Percentiles rank a stretch among this genome's conserved stretches.
Evolutionary conservation across 441 rosid species (phyloP).

Genomic region (Erysimum pusillum): DNA sequence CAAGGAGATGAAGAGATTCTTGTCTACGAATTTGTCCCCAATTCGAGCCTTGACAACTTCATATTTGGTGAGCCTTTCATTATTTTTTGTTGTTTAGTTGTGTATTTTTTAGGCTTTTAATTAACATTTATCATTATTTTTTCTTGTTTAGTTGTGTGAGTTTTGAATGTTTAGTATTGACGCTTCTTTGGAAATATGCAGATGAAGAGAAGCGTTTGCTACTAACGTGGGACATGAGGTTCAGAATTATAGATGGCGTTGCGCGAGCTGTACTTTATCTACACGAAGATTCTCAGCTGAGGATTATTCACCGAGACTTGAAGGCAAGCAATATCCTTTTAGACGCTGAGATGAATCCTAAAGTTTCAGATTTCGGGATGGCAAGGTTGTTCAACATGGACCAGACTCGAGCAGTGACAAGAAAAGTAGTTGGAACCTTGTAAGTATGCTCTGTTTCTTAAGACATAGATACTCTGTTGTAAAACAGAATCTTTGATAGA

Average conservation of each 20-base stretch:
- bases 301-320: slow-evolving; percentile 43
- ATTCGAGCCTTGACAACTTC: slow-evolving; percentile 57
- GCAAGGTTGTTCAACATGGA: slow-evolving; percentile 47
- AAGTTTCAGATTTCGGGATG: slow-evolving; percentile 50
- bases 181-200: not conserved
- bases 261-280: slow-evolving; percentile 45
- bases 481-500: too few relatives aligned
- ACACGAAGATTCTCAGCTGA: slow-evolving; percentile 46
- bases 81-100: too few relatives aligned
- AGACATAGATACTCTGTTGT: not conserved
- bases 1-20: slow-evolving; percentile 57
- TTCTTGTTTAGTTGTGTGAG: not conserved
- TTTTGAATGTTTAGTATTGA: not conserved
- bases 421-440: slow-evolving; percentile 48
- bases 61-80: slow-evolving; percentile 51
- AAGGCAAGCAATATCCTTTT: slow-evolving; percentile 48
- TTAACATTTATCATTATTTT: too few relatives aligned
- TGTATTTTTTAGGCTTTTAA: too few relatives aligned
- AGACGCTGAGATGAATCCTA: slow-evolving; percentile 47
- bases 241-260: slow-evolving; percentile 38
- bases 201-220: slow-evolving; percentile 34
- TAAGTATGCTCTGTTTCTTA: slow-evolving; percentile 22
- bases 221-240: slow-evolving; percentile 41
- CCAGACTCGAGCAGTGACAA: slow-evolving; percentile 46
- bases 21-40: slow-evolving; percentile 57